Evolutionary conservation across 306 rosid genomes (phyloP), one percentile per base, ranked within the genome.

Genomic region (Psophocarpus tetragonolobus): DNA sequence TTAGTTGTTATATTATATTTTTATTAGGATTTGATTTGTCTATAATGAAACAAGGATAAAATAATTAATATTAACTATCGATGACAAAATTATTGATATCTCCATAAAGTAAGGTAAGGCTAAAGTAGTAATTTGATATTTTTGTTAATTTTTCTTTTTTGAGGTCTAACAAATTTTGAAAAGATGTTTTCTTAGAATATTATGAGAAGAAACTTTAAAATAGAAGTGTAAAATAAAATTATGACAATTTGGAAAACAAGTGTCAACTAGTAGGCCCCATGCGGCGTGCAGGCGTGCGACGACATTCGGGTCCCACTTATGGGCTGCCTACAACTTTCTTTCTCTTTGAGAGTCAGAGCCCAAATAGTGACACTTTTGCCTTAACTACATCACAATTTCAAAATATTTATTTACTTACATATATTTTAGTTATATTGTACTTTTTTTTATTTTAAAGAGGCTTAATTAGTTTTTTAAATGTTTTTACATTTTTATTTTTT

Each of bases 201-300:
- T 32, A 10, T 65, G 32, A 36, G 13, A 71, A 50, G 15, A 48
- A 15, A 10, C 8, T 44, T 27, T 69, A 11, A 63, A 63, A 18
- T 47, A 47, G 29, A 36, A 77, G 27, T 41, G 47, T 29, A 63
- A 54, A 33, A 51, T 38, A 76, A 64, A 30, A 74, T 64, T 57
- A 53, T 70, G 82, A 82, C 45, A 47, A 68, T 8, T 11, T 18
- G 5, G 56, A 32, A 32, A 24, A 41, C 1, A 44, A 20, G 76
- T 6, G 91, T 90, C 87, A 88, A 88, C 89, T 77, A 24, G 85
- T 81, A 73, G 93, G 96, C 80, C 77, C 93, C 90, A 85, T 70
- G 44, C 67, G 81, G 94, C 96, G 96, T 87, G 96, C 97, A 90
- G 84, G 98, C 97, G 96, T 90, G 97, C 91, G 80, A 80, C 3